Base-by-base conservation (phyloP, 495 filamentous ascomycete species). In the Bryoglossum gracile region DNA sequence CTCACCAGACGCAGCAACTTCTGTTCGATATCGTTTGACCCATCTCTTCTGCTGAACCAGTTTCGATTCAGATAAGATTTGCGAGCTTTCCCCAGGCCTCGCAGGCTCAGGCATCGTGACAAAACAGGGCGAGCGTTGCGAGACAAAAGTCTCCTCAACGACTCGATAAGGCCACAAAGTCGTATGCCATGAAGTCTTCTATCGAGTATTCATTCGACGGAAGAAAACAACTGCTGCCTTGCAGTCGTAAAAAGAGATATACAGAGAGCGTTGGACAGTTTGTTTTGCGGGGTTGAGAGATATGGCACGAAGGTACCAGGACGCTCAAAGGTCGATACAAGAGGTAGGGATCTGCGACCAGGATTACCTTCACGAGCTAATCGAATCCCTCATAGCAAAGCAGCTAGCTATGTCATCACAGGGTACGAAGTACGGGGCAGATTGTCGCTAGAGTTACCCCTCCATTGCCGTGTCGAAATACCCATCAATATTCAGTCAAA, bases 1-100 rank as follows among this genome's bases (percentile, higher is more conserved):
- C n/a, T n/a, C n/a, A n/a, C n/a, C n/a, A n/a, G n/a, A 83, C 11
- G 87, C 85, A 36, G 86, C 81, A 30, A 88, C 78, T 67, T 88
- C 83, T n/a, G 84, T 87, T 35, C 85, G 75, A 64, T 90, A 87
- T 53, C 72, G 71, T 64, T 87, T 89, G 51, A 82, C 65, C 68
- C 80, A 85, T 53, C 69, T 66, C 59, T 79, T 77, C 42, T 71
- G 68, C 56, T 76, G 67, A 58, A 72, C 46, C 32, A 46, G 41
- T 8, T 19, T 17, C 16, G 25, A n/a, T 43, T 43, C n/a, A n/a
- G 41, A n/a, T 23, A 25, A 16, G 24, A n/a, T 46, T 16, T 62
- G 40, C 56, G 44, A 62, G 62, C 65, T 41, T 57, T 64, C 61
- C 26, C 61, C 48, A 26, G 61, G 60, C 50, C 53, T 55, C 54